Evolutionary conservation across 495 filamentous ascomycete species (phyloP).

Genomic region (Aspergillus incahuasiensis): DNA sequence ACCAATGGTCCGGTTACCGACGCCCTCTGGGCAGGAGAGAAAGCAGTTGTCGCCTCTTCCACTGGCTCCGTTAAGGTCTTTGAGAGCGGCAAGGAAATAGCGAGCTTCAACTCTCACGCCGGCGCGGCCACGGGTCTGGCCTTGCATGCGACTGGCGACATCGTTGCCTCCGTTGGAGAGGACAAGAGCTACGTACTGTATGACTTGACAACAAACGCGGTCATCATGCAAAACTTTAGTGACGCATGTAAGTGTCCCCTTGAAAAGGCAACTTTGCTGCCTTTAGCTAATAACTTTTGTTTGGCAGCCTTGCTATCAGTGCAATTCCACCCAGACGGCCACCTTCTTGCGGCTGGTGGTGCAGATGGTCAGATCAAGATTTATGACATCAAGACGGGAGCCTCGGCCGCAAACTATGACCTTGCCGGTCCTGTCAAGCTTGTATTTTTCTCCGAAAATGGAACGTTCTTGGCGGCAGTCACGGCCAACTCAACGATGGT

Average conservation of each 20-base stretch:
- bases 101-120: slow-evolving; percentile 69
- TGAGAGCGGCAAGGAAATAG: slow-evolving; percentile 58
- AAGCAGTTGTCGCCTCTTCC: slow-evolving; percentile 66
- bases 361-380: slow-evolving; percentile 73
- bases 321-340: slow-evolving; percentile 92
- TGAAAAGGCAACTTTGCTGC: neutral
- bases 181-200: slow-evolving; percentile 95
- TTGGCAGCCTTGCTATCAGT: slow-evolving; percentile 66
- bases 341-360: slow-evolving; percentile 82
- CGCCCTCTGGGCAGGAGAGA: slow-evolving; percentile 69
- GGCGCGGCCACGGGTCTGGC: slow-evolving; percentile 73
- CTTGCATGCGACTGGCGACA: slow-evolving; percentile 76
- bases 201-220: slow-evolving; percentile 62
- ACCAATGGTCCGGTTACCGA: slow-evolving; percentile 68
- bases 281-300: slow-evolving; percentile 9
- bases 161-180: slow-evolving; percentile 80
- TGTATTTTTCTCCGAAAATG: slow-evolving; percentile 91
- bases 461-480: slow-evolving; percentile 86
- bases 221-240: slow-evolving; percentile 71
- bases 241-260: slow-evolving; percentile 62
- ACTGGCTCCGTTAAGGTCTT: slow-evolving; percentile 78
- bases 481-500: slow-evolving; percentile 68
- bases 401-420: slow-evolving; percentile 64
- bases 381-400: slow-evolving; percentile 73
- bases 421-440: slow-evolving; percentile 63